phyloP scores from a whole-genome alignment of 768 basidiomycete species.

The Russula sp. region DNA sequence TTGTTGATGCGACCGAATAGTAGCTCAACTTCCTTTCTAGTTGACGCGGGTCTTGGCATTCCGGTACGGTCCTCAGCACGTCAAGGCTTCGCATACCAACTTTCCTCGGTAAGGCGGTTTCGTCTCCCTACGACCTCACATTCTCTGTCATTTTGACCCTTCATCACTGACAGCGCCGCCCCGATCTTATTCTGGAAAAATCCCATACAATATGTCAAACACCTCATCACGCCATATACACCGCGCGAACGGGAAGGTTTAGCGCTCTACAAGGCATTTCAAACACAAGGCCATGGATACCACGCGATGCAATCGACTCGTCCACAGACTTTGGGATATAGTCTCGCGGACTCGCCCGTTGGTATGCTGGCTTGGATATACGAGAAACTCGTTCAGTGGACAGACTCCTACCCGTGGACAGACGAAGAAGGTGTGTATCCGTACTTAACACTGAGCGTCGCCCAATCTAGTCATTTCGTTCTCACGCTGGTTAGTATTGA shows the following conservation, averaged over 20 bases:
- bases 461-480: not conserved
- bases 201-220: conserved; percentile 36
- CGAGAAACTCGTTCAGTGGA: conserved; percentile 38
- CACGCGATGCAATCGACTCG: conserved; percentile 34
- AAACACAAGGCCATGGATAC: conserved; percentile 37
- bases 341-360: conserved; percentile 54
- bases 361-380: conserved; percentile 44
- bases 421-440: conserved; percentile 49
- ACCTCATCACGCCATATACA: conserved; percentile 35
- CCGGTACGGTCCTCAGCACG: conserved; percentile 34
- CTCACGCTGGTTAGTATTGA: conserved; percentile 33
- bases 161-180: not conserved
- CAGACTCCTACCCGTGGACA: conserved; percentile 53
- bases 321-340: conserved; percentile 46
- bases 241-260: conserved; percentile 33
- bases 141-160: not conserved
- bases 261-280: conserved; percentile 31
- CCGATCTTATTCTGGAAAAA: conserved; percentile 13
- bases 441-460: not conserved
- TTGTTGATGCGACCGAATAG: not conserved
- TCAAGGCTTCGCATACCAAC: conserved; percentile 40
- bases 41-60: conserved; percentile 34
- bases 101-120: conserved; percentile 33
- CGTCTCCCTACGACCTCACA: not conserved
- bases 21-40: conserved; percentile 25